Base-by-base conservation (phyloP, 495 filamentous ascomycete genomes). In the Antarctomyces pellizariae region DNA sequence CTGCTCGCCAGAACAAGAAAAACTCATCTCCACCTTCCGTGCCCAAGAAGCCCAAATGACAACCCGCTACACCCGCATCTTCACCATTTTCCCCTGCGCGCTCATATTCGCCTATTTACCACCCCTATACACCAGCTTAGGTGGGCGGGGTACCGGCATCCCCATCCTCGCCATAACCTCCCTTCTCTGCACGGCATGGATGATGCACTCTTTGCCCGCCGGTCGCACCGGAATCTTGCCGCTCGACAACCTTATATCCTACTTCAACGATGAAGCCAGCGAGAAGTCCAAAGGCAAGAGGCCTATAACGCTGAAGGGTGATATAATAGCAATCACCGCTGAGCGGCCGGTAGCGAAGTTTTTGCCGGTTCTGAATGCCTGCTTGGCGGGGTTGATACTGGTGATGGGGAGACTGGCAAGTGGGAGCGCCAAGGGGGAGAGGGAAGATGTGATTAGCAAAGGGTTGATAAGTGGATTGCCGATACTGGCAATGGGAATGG, bases 1-100 rank as follows among this genome's bases (percentile, higher is more conserved):
- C 13, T 20, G 15, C 25, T 9, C 16, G 24, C 17, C 40, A 65
- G 70, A 80, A 42, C 77, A 86, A 52, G 76, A 82, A 38, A 44
- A 49, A 25, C 48, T 80, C 0, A 82, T 86, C 35, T 31, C 41
- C 7, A 37, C 47, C 33, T 57, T 83, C 11, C 43, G 56, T 18
- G 25, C 20, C 10, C 52, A 72, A 37, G 68, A 80, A 51, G 48
- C 55, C 18, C 32, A 37, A 13, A 59, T 58, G 28, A 75, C 75
- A 43, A 50, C 47, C 7, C 48, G 62, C 35, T 76, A 71, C 50
- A 56, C 47, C 28, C 37, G 50, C 25, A 31, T 60, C 15, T 69
- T 80, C 33, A 54, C 73, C 34, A 36, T 38, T 7, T 47, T 82
- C 18, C 63, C 72, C 13, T 26, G 61, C 20, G 23, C 66, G 16